Conservation (phyloP, 257 asterid genomes). For the Sherardia arvensis region DNA sequence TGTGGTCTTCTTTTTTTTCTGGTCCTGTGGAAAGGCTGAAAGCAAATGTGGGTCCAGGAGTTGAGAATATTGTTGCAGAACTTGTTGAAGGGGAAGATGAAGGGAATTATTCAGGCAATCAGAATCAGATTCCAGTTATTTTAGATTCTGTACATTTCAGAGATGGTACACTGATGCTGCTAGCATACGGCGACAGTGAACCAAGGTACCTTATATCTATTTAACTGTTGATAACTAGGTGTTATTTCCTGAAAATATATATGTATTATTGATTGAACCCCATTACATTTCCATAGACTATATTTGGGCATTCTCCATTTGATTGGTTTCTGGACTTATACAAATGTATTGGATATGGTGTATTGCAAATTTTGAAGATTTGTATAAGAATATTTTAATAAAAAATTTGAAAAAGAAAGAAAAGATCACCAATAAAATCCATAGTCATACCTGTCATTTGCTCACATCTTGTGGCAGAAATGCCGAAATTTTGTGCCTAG, state of each 20-base stretch:
- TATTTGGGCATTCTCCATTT: background rate
- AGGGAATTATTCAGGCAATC: constrained; percentile 41
- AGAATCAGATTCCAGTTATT: constrained; percentile 54
- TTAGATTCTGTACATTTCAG: constrained; percentile 77
- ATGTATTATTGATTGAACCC: background rate
- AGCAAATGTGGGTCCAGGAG: constrained; percentile 49
- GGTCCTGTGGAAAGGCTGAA: constrained; percentile 52
- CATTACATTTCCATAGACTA: background rate
- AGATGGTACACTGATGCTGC: constrained; percentile 87
- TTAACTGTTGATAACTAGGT: constrained; percentile 8
- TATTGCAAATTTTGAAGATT: too few relatives aligned
- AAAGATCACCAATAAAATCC: background rate
- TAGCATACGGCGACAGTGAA: constrained; percentile 90
- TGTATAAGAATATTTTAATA: too few relatives aligned
- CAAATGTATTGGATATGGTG: background rate
- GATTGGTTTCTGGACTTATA: background rate
- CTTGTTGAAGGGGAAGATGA: constrained; percentile 50
- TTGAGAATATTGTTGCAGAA: constrained; percentile 60
- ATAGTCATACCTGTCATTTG: background rate
- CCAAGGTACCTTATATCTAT: constrained; percentile 53
- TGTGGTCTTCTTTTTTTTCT: constrained; percentile 38
- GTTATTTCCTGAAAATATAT: background rate
- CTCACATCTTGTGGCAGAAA: background rate
- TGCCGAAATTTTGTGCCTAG: background rate
- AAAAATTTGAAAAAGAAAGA: background rate